phyloP scores from a whole-genome alignment of 192 early-diverging fungal species.

The Rhizophagus clarus region DNA sequence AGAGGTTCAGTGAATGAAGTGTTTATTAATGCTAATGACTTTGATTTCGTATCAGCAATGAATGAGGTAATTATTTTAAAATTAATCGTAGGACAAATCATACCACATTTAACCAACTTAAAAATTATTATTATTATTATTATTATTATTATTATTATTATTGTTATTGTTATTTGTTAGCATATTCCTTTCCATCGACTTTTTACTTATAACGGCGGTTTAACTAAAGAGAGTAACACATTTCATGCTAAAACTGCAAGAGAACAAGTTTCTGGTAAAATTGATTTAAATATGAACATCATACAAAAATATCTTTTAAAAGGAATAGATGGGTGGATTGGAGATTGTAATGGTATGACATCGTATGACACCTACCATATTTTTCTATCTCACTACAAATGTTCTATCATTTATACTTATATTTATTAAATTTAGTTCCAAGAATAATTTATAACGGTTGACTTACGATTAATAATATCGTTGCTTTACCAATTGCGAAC shows the following conservation, averaged over 20 bases:
- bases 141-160: too few species aligned
- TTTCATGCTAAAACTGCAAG: not conserved
- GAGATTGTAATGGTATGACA: not conserved
- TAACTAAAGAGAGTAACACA: too few species aligned
- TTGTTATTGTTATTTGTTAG: too few species aligned
- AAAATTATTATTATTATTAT: too few species aligned
- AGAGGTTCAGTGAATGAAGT: not conserved
- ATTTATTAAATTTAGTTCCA: slow-evolving; percentile 12
- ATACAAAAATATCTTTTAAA: not conserved
- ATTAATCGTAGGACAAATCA: too few species aligned
- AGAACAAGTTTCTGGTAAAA: not conserved
- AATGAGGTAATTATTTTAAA: too few species aligned
- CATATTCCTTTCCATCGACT: not conserved
- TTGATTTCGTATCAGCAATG: not conserved
- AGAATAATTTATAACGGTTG: not conserved
- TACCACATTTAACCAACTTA: too few species aligned
- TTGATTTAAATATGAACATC: not conserved
- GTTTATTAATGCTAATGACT: not conserved
- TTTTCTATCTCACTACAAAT: not conserved
- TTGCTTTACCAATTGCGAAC: not conserved
- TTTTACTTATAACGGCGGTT: not conserved
- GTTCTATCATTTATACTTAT: not conserved
- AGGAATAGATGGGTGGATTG: not conserved
- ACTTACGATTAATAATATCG: not conserved
- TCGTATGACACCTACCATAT: not conserved